These are phyloP conservation scores for Trypanosoma brucei DNA, from an alignment of 208 protist genomes.

Conservation along the genomic window DNA sequence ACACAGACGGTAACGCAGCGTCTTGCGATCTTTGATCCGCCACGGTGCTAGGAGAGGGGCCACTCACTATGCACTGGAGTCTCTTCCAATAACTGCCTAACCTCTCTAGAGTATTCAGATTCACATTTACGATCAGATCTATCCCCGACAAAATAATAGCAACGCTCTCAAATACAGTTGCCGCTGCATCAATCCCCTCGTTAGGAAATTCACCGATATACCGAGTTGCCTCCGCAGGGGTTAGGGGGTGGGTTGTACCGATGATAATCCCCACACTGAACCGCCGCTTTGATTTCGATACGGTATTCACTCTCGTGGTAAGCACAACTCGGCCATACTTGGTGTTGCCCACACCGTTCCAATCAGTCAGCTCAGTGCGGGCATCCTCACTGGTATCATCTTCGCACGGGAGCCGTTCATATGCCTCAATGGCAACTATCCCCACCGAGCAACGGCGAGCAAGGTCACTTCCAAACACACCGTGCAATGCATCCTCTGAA, in stretches of 20 bases:
- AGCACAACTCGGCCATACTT: slow-evolving; percentile 16
- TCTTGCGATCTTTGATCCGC: not conserved
- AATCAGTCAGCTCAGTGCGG: not conserved
- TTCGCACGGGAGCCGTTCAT: slow-evolving; percentile 11
- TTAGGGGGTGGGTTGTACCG: slow-evolving; percentile 22
- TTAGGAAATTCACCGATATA: slow-evolving; percentile 8
- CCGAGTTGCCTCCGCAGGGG: slow-evolving; percentile 7
- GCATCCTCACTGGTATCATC: not conserved
- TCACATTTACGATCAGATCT: slow-evolving; percentile 17
- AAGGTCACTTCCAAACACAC: slow-evolving; percentile 25
- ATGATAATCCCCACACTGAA: slow-evolving; percentile 23
- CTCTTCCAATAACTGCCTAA: slow-evolving; percentile 10
- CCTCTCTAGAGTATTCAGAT: slow-evolving; percentile 14
- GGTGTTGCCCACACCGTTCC: not conserved
- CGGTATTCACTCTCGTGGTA: slow-evolving; percentile 19
- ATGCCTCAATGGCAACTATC: slow-evolving; percentile 21
- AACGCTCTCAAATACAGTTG: slow-evolving; percentile 23
- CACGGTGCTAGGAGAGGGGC: not conserved
- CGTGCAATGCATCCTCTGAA: slow-evolving; percentile 28
- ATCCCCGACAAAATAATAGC: slow-evolving; percentile 24
- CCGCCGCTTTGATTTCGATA: slow-evolving; percentile 16
- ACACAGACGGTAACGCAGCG: not conserved
- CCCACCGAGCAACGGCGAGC: slow-evolving; percentile 22
- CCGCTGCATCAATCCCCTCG: not conserved
- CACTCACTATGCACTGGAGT: slow-evolving; percentile 7